Conservation (phyloP, 805 yeast genomes). For the Pichia manshurica region DNA sequence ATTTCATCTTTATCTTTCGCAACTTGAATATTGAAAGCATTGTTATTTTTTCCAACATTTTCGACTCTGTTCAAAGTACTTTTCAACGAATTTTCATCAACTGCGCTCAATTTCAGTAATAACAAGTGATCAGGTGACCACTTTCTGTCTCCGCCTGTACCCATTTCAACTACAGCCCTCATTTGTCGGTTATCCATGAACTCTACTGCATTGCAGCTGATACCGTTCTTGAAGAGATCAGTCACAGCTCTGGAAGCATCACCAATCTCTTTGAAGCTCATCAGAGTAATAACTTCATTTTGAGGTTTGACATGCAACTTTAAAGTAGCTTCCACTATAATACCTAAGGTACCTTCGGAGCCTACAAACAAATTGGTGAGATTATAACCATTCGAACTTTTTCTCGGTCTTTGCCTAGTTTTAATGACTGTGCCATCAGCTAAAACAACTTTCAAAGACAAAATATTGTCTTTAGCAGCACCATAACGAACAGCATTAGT, state of each 20-base stretch:
- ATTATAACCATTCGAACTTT: constrained; percentile 76
- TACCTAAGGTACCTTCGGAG: constrained; percentile 74
- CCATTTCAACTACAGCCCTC: constrained; percentile 53
- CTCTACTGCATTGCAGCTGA: constrained; percentile 70
- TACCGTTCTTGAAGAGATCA: constrained; percentile 54
- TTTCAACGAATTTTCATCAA: constrained; percentile 30
- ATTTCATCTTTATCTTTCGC: constrained; percentile 61
- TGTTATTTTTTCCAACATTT: constrained; percentile 46
- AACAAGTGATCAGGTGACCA: constrained; percentile 34
- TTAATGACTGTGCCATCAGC: constrained; percentile 77
- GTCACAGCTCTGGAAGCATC: constrained; percentile 71
- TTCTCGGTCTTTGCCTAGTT: constrained; percentile 69
- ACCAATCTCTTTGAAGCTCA: constrained; percentile 58
- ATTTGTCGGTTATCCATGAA: constrained; percentile 67
- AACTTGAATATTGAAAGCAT: constrained; percentile 52
- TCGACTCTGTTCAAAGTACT: constrained; percentile 44
- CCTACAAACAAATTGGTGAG: constrained; percentile 72
- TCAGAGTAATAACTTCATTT: constrained; percentile 61
- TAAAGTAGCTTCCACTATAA: constrained; percentile 71
- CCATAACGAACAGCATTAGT: constrained; percentile 75
- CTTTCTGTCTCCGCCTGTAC: constrained; percentile 29
- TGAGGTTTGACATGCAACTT: constrained; percentile 62
- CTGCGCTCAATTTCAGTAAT: constrained; percentile 59
- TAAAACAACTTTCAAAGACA: constrained; percentile 64
- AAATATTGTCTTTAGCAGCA: constrained; percentile 68